A percentile compares a stretch with the other conserved stretches of the same genome.
Conservation (phyloP, 305 asterid genomes). For the Fraxinus greggii region DNA sequence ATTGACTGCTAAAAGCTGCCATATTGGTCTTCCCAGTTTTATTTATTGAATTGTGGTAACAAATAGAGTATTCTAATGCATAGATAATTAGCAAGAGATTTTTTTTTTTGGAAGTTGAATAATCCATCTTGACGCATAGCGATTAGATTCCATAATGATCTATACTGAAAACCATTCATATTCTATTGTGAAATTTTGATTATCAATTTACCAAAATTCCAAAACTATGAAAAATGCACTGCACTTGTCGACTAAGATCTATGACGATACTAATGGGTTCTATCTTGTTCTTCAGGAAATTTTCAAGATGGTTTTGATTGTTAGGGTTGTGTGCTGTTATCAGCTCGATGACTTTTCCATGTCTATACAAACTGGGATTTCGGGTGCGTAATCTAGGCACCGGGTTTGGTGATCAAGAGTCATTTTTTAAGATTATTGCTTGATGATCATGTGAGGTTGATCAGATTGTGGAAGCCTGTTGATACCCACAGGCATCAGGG, state of each 20-base stretch:
- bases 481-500: neutral
- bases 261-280: neutral
- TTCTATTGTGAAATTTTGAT: neutral
- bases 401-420: neutral
- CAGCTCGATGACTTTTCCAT: neutral
- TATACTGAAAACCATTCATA: neutral
- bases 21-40: neutral
- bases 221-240: neutral
- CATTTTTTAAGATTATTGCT: neutral
- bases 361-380: neutral
- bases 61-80: neutral
- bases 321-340: neutral
- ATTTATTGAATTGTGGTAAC: neutral
- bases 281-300: neutral
- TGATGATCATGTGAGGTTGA: neutral
- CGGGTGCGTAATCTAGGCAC: neutral
- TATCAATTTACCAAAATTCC: neutral
- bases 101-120: neutral
- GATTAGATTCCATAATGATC: neutral
- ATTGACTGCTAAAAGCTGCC: slow-evolving; percentile 21
- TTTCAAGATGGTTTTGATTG: neutral
- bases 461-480: neutral
- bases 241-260: neutral
- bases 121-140: neutral
- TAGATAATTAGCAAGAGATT: neutral